A percentile compares a stretch with the other conserved stretches of the same genome.
Conservation (phyloP, 768 basidiomycete species). For the Lentinula sp. region DNA sequence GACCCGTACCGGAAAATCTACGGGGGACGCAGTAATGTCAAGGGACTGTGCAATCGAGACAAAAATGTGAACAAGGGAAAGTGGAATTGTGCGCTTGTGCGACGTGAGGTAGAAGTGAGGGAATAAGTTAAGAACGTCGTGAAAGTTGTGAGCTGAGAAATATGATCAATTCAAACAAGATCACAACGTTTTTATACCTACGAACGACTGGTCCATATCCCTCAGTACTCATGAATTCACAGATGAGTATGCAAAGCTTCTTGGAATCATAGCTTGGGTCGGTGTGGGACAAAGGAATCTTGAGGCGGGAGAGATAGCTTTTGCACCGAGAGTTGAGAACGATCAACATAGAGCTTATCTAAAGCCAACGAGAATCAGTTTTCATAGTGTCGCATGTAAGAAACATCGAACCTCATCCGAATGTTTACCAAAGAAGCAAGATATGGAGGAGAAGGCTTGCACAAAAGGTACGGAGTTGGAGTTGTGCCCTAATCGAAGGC, state of each 20-base stretch:
- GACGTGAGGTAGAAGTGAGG: conserved; percentile 52
- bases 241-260: conserved; percentile 36
- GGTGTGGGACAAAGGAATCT: conserved; percentile 20
- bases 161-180: neutral
- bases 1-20: conserved; percentile 53
- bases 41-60: conserved; percentile 46
- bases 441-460: conserved; percentile 40
- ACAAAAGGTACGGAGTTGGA: conserved; percentile 28
- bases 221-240: conserved; percentile 40
- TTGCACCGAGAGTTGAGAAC: conserved; percentile 34
- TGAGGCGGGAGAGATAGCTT: conserved; percentile 23
- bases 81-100: conserved; percentile 46
- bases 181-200: conserved; percentile 17
- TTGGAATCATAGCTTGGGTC: conserved; percentile 26
- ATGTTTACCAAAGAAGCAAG: conserved; percentile 44
- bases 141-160: conserved; percentile 29
- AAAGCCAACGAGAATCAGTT: conserved; percentile 2
- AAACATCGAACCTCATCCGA: conserved; percentile 31
- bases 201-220: conserved; percentile 41
- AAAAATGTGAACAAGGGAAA: conserved; percentile 56
- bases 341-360: conserved; percentile 38
- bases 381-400: neutral
- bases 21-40: conserved; percentile 44
- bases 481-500: conserved; percentile 7
- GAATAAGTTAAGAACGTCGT: conserved; percentile 45